A percentile compares a stretch with the other conserved stretches of the same genome.
Conservation (phyloP, 495 filamentous ascomycete species). For the Schizothecium vesticola region DNA sequence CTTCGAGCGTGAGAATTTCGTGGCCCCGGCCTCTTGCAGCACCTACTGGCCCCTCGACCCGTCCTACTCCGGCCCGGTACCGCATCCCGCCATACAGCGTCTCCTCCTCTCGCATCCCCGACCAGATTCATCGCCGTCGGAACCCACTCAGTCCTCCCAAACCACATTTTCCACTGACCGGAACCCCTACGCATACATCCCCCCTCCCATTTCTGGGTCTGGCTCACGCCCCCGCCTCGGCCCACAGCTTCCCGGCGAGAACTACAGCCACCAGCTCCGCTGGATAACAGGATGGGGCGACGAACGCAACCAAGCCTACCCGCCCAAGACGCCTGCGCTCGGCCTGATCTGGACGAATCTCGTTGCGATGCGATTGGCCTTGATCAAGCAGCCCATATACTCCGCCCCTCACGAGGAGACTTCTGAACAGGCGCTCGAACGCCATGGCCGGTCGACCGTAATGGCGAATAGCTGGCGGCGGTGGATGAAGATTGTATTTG, state of each 20-base stretch:
- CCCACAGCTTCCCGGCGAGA: constrained; percentile 61
- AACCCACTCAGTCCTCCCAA: neutral
- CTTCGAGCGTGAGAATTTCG: constrained; percentile 45
- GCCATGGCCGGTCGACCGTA: constrained; percentile 11
- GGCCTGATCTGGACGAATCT: constrained; percentile 89
- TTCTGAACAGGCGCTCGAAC: neutral
- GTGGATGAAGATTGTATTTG: constrained; percentile 78
- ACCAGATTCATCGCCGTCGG: neutral
- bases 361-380: constrained; percentile 71
- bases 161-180: neutral
- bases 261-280: constrained; percentile 64
- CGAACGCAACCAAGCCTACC: constrained; percentile 30
- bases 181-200: neutral
- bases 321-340: constrained; percentile 76
- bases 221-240: constrained; percentile 9
- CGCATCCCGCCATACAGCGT: constrained; percentile 3
- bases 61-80: constrained; percentile 19
- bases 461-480: constrained; percentile 45
- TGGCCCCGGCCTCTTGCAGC: constrained; percentile 13
- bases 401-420: neutral
- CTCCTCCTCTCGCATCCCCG: constrained; percentile 1
- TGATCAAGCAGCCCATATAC: constrained; percentile 58
- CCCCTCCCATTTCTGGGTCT: neutral
- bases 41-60: constrained; percentile 1
- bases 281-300: constrained; percentile 96